Evolutionary conservation across 768 basidiomycete genomes (phyloP), one percentile per base, ranked within the genome.

Genomic region (Lanmaoa rubissima): DNA sequence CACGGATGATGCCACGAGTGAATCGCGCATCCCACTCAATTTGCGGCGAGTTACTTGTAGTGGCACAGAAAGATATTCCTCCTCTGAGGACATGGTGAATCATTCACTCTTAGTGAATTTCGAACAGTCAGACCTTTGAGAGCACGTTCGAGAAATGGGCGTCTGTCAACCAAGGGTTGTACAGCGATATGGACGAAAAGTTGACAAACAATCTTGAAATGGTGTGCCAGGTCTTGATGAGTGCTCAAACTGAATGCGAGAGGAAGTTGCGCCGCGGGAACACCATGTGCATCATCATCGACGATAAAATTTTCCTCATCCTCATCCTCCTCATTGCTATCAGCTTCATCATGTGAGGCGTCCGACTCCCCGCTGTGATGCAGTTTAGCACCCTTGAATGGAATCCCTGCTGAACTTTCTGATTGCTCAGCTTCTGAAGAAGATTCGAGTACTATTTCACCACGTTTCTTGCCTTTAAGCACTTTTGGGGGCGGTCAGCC

Each of bases 161-260:
- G 75, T 19, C 90, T 77, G 45, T 84, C 76, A 4, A 68, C 70
- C 17, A 76, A 69, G 6, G 82, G 77, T 34, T 76, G 82, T 32
- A 91, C 84, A 38, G 88, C 88, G 41, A 95, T 74, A 61, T 94
- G 86, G 13, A 94, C 89, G 60, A 94, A 90, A 31, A 94, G 81
- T 66, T 96, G 93, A 61, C 91, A 93, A 43, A 94, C 79, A 39
- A 88, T 86, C 73, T 93, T 94, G 81, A 93, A 92, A 59, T 93
- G 89, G 59, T 88, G 82, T 14, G 81, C 74, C 19, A 89, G 76
- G 63, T 91, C 88, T 66, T 92, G 85, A 67, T 88, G 86, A 2
- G 85, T 78, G 53, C 81, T 81, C 85, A 90, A 85, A 70, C 90
- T 93, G 73, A 92, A 96, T 63, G 87, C 82, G 50, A 78, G 77